These are phyloP conservation scores for Antrodiella citrinella DNA, from an alignment of 768 basidiomycete species.

Conservation along the genomic window DNA sequence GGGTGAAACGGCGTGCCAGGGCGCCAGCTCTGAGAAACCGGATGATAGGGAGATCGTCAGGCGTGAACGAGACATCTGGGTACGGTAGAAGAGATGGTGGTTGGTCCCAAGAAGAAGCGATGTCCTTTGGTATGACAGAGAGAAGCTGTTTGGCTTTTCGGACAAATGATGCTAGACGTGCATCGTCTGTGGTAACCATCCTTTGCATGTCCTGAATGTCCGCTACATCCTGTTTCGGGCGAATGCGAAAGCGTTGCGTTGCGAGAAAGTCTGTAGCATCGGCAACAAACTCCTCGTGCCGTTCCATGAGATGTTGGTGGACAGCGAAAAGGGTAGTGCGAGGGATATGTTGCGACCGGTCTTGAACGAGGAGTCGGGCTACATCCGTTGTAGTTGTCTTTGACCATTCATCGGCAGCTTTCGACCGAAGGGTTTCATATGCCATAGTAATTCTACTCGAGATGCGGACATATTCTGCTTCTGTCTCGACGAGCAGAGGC, in stretches of 20 bases:
- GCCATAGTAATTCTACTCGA: constrained; percentile 20
- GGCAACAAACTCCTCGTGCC: constrained; percentile 45
- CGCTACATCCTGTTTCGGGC: constrained; percentile 50
- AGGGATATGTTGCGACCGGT: constrained; percentile 7
- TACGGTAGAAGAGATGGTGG: constrained; percentile 23
- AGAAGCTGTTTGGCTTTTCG: constrained; percentile 40
- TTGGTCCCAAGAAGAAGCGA: constrained; percentile 22
- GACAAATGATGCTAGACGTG: constrained; percentile 40
- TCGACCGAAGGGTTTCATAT: constrained; percentile 39
- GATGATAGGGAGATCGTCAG: constrained; percentile 49
- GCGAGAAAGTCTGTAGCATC: constrained; percentile 35
- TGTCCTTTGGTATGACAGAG: constrained; percentile 21
- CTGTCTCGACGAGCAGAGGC: constrained; percentile 39
- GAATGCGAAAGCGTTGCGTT: constrained; percentile 49
- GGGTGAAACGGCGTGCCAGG: constrained; percentile 37
- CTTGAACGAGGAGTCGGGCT: constrained; percentile 25
- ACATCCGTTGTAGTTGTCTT: constrained; percentile 47
- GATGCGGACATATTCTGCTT: constrained; percentile 29
- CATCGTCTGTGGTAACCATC: constrained; percentile 36
- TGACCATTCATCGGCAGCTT: constrained; percentile 44
- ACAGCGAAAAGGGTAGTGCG: constrained; percentile 39
- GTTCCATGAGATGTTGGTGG: constrained; percentile 59
- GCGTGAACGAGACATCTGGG: constrained; percentile 34
- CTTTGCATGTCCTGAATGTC: constrained; percentile 38
- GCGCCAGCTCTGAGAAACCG: constrained; percentile 50